These are phyloP conservation scores for Diplogelasinospora grovesii DNA, from an alignment of 495 filamentous ascomycete species.

Conservation along the genomic window DNA sequence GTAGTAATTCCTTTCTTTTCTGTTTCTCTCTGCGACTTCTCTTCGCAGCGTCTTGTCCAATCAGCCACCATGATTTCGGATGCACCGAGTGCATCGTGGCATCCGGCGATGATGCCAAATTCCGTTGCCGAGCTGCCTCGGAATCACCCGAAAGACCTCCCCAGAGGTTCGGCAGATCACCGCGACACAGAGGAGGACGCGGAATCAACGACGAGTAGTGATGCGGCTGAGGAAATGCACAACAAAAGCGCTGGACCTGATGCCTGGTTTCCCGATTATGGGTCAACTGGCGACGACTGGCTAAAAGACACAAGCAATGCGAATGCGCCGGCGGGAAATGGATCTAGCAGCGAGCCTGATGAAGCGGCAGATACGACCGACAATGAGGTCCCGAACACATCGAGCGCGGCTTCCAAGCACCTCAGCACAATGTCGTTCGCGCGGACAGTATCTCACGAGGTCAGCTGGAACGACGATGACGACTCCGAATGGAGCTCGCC, in stretches of 20 bases:
- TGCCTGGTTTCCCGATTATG: conserved; percentile 26
- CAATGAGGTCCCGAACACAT: conserved; percentile 14
- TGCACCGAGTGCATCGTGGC: conserved; percentile 42
- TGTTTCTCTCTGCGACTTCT: conserved; percentile 10
- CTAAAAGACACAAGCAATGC: conserved; percentile 18
- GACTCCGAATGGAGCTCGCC: conserved; percentile 47
- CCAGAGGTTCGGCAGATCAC: conserved; percentile 1
- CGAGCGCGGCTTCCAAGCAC: conserved; percentile 35
- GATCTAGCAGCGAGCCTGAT: conserved; percentile 2
- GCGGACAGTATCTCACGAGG: conserved; percentile 44
- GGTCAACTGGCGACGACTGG: conserved; percentile 19
- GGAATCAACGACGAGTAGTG: neutral
- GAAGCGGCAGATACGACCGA: conserved; percentile 15
- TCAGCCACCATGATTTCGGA: conserved; percentile 35
- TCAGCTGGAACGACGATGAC: conserved; percentile 49
- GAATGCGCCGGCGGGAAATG: conserved; percentile 12
- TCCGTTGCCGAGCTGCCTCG: conserved; percentile 22
- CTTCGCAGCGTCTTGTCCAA: conserved; percentile 24
- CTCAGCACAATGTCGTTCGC: conserved; percentile 47
- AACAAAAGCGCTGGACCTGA: conserved; percentile 16
- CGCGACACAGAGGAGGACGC: neutral
- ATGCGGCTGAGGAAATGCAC: conserved; percentile 10
- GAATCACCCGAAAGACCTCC: conserved; percentile 1
- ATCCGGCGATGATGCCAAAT: conserved; percentile 51
- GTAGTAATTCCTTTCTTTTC: conserved; percentile 26